Conservation (phyloP, 805 yeast species). For the Huiozyma sinensis region DNA sequence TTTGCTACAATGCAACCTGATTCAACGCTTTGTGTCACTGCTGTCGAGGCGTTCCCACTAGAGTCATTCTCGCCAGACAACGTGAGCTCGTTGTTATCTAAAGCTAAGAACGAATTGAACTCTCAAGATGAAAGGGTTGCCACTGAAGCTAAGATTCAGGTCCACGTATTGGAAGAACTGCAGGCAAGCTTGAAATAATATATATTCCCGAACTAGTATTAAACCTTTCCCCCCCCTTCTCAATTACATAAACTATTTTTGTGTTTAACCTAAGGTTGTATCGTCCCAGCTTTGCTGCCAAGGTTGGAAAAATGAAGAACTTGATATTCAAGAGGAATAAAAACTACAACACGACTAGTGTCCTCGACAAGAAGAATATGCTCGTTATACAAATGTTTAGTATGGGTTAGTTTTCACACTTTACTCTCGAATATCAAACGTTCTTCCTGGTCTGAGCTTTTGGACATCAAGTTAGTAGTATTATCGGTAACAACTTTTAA, state of each 20-base stretch:
- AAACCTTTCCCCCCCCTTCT: neutral
- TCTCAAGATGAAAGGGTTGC: slow-evolving; percentile 81
- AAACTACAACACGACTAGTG: too few relatives aligned
- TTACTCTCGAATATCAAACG: too few relatives aligned
- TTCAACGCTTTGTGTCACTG: slow-evolving; percentile 78
- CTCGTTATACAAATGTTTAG: too few relatives aligned
- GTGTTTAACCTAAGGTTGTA: neutral
- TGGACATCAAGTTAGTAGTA: too few relatives aligned
- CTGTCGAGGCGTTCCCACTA: slow-evolving; percentile 90
- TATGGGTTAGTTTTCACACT: too few relatives aligned
- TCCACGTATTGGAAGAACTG: slow-evolving; percentile 93
- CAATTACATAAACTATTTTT: neutral
- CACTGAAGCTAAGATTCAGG: slow-evolving; percentile 90
- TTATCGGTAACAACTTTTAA: too few relatives aligned
- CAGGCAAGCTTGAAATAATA: slow-evolving; percentile 34
- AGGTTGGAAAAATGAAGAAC: too few relatives aligned
- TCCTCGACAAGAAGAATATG: too few relatives aligned
- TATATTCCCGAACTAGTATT: neutral
- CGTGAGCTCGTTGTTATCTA: slow-evolving; percentile 71
- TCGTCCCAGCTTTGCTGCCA: too few relatives aligned
- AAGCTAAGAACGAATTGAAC: slow-evolving; percentile 84
- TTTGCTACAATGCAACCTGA: slow-evolving; percentile 94
- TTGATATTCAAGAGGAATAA: too few relatives aligned
- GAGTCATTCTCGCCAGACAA: slow-evolving; percentile 75
- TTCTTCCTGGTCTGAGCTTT: too few relatives aligned